Base-by-base conservation (phyloP, 768 basidiomycete species). In the Sporobolomyces phaffii region DNA sequence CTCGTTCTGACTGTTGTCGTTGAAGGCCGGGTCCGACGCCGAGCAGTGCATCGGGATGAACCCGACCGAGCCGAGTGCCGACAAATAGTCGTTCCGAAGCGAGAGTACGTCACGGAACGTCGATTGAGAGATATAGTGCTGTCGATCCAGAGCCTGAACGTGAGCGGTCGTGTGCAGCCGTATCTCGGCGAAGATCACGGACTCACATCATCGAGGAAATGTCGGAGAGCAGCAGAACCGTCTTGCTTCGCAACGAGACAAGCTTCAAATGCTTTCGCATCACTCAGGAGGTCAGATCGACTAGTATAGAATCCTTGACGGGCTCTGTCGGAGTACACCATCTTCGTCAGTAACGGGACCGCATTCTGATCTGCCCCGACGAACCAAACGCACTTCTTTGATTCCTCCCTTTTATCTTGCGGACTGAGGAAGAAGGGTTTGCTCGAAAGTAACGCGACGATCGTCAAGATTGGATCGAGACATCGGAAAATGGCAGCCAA, bases 341-440 rank as follows among this genome's bases (percentile, higher is more conserved):
- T 41, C 33, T n/a, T 29, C n/a, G 40, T 36, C 14, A 33, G 49
- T 24, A 3, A n/a, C n/a, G n/a, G n/a, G n/a, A n/a, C n/a, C n/a
- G n/a, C n/a, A n/a, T n/a, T n/a, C n/a, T n/a, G n/a, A n/a, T n/a
- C n/a, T n/a, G n/a, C n/a, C n/a, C n/a, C n/a, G n/a, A n/a, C n/a
- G n/a, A n/a, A n/a, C n/a, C n/a, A n/a, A n/a, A n/a, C 52, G 5
- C 75, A 91, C 90, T 80, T 81, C 29, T 81, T 82, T 2, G 88
- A 86, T 72, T 90, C 89, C 20, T 94, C 88, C 7, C 90, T 82
- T 75, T 87, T 87, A 33, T 93, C 91, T 77, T 88, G 81, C 0
- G 91, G 90, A 66, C 78, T 89, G 17, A 85, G 71, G 78, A 96
- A 97, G 52, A 97, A 77, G 0, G 92, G 87, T 74, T 93, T 97